Evolutionary conservation across 176 grass and related monocot genomes (phyloP), one percentile per base, ranked within the genome.

Genomic region (Bromus sterilis): DNA sequence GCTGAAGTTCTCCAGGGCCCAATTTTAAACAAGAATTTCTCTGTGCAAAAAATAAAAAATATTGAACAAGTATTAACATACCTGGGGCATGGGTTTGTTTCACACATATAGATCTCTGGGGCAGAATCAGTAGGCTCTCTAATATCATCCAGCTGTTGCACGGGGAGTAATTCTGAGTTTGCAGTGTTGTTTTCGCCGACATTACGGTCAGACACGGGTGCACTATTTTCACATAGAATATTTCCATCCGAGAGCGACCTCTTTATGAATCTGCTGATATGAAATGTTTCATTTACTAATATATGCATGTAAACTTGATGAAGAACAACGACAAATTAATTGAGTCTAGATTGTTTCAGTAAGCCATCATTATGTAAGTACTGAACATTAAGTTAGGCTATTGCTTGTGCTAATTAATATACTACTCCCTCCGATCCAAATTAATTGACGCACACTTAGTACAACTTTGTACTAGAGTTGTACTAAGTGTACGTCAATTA

Each of bases 221-320:
- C 37, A n/a, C 56, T 85, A 44, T 79, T 88, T 32, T 99, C 93
- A 32, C 82, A 81, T 62, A 99, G 43, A 76, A 99, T 93, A 83
- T 99, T 96, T 61, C 93, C 97, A 69, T 93, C 93, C 2, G 93
- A 99, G 31, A 99, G 55, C 12, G 93, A 99, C 83, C 93, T 96
- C 77, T 92, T 96, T 82, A 95, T 91, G 49, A 93, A 88, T 77
- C 95, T 98, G 92, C 53, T 83, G 49, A 75, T 79, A 77, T 25
- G 28, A 85, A 53, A 79, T 73, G 29, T 73, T 13, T 23, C 11
- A 13, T 71, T 29, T 51, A 57, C 65, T 66, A 74, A 75, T 65
- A 43, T 32, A 80, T 65, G 18, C 30, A 70, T 30, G 4, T 28
- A 12, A 35, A 81, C 11, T 15, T 12, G 24, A 68, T 74, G 34